Evolutionary conservation across 176 grass and related monocot species (phyloP), one percentile per base, ranked within the genome.

Genomic region (Oryza officinalis): DNA sequence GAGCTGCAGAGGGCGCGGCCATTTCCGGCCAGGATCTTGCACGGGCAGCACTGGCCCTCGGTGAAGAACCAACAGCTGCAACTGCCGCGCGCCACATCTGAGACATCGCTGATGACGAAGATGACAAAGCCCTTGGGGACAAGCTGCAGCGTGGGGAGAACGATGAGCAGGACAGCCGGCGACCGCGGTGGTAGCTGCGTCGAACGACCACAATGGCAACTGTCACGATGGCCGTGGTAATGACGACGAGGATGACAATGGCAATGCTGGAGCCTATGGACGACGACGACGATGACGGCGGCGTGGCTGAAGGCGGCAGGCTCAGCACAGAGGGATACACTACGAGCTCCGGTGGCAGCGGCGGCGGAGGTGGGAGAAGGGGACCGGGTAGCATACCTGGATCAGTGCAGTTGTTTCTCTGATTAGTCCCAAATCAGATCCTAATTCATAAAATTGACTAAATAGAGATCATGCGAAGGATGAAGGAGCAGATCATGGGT

Each of bases 351-450:
- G 17, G 65, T 1, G 15, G 13, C 0, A 60, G 54, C 3, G 30
- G 61, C 10, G 31, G 32, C 13, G 80, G 76, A 49, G 75, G 44
- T 43, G 37, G 57, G 35, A 71, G 47, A 25, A 77, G 18, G 27
- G 47, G 69, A 17, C 65, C 52, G 54, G 83, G 72, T 77, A 81
- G 31, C 88, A 89, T 89, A 76, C 65, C 83, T 89, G 83, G 23
- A 86, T 20, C 70, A 77, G 57, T 2, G 26, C 3, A 81, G 40
- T 10, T 41, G 8, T 41, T 41, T 41, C 25, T 44, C 9, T 31
- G 70, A 63, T 86, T 64, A 81, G 71, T 41, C 18, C 22, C 13
- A 84, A 49, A 60, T 83, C 5, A 43, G 33, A 0, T 25, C 15
- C 66, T 72, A 65, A 44, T 72, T 78, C 31, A 10, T 38, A 74